These are phyloP conservation scores for Ramaria sp. DNA, from an alignment of 768 basidiomycete genomes.

Conservation along the genomic window DNA sequence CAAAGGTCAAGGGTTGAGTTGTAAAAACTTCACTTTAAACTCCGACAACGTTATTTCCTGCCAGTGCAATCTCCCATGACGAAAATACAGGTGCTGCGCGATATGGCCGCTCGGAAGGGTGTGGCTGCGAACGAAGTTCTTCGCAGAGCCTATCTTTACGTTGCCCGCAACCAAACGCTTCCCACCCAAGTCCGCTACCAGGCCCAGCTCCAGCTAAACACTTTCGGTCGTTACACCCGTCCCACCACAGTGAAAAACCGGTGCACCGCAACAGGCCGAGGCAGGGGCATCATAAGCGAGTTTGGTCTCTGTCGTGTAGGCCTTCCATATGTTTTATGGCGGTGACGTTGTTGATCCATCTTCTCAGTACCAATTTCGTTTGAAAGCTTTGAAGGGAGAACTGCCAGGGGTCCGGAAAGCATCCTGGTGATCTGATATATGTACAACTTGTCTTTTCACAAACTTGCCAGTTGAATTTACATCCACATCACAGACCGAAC, in stretches of 20 bases:
- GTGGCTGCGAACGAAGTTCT: constrained; percentile 69
- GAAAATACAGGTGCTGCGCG: constrained; percentile 52
- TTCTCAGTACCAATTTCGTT: constrained; percentile 76
- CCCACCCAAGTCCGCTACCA: constrained; percentile 84
- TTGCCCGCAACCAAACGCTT: constrained; percentile 86
- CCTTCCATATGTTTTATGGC: constrained; percentile 6
- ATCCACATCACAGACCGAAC: not conserved
- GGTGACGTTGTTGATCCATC: not conserved
- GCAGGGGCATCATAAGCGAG: constrained; percentile 80
- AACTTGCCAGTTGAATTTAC: not conserved
- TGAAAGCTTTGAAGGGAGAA: constrained; percentile 73
- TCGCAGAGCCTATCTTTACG: constrained; percentile 84
- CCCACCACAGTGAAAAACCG: constrained; percentile 86
- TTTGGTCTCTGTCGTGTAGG: constrained; percentile 76
- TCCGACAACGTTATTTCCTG: not conserved
- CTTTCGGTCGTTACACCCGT: constrained; percentile 71
- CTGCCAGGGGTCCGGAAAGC: constrained; percentile 85
- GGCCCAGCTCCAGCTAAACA: constrained; percentile 88
- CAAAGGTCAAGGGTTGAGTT: not conserved
- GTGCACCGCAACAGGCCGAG: constrained; percentile 75
- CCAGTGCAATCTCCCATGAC: constrained; percentile 17
- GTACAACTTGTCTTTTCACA: not conserved
- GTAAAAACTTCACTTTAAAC: not conserved
- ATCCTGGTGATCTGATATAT: constrained; percentile 53
- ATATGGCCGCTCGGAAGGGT: constrained; percentile 65